Percentiles rank a stretch among this genome's conserved stretches.
Evolutionary conservation across 495 filamentous ascomycete genomes (phyloP).

Genomic region (Haplographium delicatum): DNA sequence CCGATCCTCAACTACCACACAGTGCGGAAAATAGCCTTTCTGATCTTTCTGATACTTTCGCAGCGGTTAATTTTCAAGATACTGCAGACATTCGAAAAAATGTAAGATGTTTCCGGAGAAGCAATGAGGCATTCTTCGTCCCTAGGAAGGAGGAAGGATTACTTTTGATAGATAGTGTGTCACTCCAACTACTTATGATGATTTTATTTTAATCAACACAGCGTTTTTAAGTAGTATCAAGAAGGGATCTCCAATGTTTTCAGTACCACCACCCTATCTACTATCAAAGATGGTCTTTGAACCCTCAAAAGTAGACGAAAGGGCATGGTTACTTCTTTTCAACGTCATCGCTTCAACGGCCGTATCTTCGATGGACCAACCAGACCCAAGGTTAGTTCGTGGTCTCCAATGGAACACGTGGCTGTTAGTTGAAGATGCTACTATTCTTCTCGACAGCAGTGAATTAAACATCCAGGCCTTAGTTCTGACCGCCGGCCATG

Average conservation of each 20-base stretch:
- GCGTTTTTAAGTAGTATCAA: too few relatives aligned
- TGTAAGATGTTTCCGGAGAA: neutral
- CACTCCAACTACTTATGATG: too few relatives aligned
- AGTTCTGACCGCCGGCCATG: conserved; percentile 21
- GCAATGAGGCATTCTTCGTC: conserved; percentile 11
- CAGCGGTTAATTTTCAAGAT: neutral
- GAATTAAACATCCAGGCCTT: conserved; percentile 25
- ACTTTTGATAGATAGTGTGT: conserved; percentile 2
- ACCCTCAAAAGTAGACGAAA: neutral
- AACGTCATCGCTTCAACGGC: conserved; percentile 4
- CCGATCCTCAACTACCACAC: neutral
- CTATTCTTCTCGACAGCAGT: conserved; percentile 24
- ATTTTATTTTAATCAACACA: too few relatives aligned
- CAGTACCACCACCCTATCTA: neutral
- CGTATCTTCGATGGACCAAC: neutral
- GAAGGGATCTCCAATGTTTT: too few relatives aligned
- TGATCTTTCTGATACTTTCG: conserved; percentile 5
- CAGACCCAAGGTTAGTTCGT: neutral
- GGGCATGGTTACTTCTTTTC: conserved; percentile 4
- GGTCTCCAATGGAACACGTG: conserved; percentile 18
- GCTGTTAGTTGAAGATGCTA: conserved; percentile 20
- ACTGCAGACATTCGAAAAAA: neutral
- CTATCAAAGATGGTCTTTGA: conserved; percentile 1
- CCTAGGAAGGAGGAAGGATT: conserved; percentile 2
- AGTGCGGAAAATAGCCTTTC: conserved; percentile 3